These are phyloP conservation scores for Eutypa lata DNA, from an alignment of 2,329 filamentous ascomycete species.

Conservation along the genomic window DNA sequence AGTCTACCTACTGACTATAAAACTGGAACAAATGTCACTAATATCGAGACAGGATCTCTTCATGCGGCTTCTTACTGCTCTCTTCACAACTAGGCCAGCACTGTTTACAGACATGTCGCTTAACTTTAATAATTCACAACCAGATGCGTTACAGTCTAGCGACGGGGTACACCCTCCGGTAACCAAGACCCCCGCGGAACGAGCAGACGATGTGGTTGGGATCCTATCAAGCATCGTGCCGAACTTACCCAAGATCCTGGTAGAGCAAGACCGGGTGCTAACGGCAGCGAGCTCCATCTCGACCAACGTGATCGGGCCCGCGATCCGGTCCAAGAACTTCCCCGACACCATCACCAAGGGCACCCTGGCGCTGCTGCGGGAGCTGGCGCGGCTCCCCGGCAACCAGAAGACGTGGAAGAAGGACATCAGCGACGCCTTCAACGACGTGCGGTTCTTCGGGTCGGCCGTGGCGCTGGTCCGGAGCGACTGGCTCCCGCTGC, in stretches of 20 bases:
- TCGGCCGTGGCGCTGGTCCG: slow-evolving; percentile 63
- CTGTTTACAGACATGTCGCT: slow-evolving; percentile 60
- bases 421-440: slow-evolving; percentile 88
- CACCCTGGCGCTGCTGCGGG: slow-evolving; percentile 69
- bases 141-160: slow-evolving; percentile 38
- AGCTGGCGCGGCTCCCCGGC: slow-evolving; percentile 73
- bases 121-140: slow-evolving; percentile 28
- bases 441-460: slow-evolving; percentile 83
- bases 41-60: slow-evolving; percentile 70
- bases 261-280: slow-evolving; percentile 80
- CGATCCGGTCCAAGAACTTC: slow-evolving; percentile 79
- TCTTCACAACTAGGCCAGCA: slow-evolving; percentile 85
- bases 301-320: slow-evolving; percentile 75
- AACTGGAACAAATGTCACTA: slow-evolving; percentile 15
- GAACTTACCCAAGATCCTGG: slow-evolving; percentile 75
- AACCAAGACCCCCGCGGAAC: slow-evolving; percentile 36
- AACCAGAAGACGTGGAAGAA: slow-evolving; percentile 91
- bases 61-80: slow-evolving; percentile 80
- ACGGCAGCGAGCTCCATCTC: slow-evolving; percentile 79
- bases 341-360: slow-evolving; percentile 77
- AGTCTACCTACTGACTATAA: slow-evolving; percentile 31
- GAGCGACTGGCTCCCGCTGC: slow-evolving; percentile 74
- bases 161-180: slow-evolving; percentile 28
- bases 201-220: slow-evolving; percentile 72
- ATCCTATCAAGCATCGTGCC: slow-evolving; percentile 79